phyloP scores from a whole-genome alignment of 495 filamentous ascomycete genomes.

The Chaetomium fimeti region DNA sequence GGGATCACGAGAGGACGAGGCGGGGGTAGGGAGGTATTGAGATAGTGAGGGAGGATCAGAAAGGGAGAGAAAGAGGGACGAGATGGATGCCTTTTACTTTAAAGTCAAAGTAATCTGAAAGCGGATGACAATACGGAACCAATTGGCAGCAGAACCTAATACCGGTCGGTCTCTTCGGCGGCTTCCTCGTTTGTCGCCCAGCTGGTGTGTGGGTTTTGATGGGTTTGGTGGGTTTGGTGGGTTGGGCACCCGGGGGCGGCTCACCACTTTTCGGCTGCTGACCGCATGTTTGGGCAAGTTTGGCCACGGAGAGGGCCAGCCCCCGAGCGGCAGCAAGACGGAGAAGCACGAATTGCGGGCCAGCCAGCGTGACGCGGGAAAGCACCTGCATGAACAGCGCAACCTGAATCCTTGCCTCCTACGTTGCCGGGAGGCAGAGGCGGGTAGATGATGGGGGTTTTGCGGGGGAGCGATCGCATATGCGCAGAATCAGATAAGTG shows the following conservation, averaged over 20 bases:
- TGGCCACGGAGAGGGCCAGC: constrained; percentile 14
- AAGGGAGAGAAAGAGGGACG: no score
- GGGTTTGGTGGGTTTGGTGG: background rate
- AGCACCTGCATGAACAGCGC: constrained; percentile 14
- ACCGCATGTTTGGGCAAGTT: constrained; percentile 25
- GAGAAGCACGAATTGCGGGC: constrained; percentile 18
- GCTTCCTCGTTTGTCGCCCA: background rate
- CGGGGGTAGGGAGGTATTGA: background rate
- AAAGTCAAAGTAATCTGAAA: no score
- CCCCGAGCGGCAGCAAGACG: constrained; percentile 13
- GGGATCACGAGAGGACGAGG: constrained; percentile 8
- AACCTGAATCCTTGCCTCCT: constrained; percentile 10
- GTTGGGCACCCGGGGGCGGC: constrained; percentile 12
- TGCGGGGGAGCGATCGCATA: background rate
- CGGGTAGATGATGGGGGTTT: background rate
- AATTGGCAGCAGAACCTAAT: constrained; percentile 8
- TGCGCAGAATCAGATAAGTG: constrained; percentile 4
- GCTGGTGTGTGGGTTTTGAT: no score
- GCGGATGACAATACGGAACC: background rate
- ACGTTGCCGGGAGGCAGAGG: background rate
- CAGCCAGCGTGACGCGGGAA: constrained; percentile 17
- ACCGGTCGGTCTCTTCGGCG: background rate
- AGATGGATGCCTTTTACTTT: no score
- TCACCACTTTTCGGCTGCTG: constrained; percentile 23
- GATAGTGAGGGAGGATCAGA: background rate